Evolutionary conservation across 2,329 filamentous ascomycete species (phyloP).

Genomic region (Dactylellina parvicollis): DNA sequence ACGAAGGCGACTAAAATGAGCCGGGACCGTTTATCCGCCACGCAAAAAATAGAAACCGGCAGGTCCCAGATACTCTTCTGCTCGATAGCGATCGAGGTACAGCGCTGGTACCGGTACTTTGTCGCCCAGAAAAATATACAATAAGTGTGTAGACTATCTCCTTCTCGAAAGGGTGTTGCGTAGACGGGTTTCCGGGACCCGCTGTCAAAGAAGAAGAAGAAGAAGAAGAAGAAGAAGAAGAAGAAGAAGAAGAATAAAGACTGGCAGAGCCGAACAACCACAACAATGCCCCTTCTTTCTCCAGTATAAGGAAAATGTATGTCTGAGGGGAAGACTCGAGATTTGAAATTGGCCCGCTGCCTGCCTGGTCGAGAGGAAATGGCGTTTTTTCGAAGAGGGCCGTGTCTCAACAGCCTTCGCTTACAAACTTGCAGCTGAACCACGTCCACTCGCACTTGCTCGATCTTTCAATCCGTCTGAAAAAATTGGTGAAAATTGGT

Average conservation of each 20-base stretch:
- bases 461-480: background rate
- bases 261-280: background rate
- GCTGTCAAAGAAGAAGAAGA: no score
- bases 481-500: constrained; percentile 2
- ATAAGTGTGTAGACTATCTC: no score
- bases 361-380: constrained; percentile 16
- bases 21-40: constrained; percentile 46
- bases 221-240: background rate
- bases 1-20: constrained; percentile 34
- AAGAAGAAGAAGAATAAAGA: background rate
- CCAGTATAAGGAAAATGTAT: constrained; percentile 2
- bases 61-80: background rate
- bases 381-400: constrained; percentile 21
- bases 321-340: constrained; percentile 11
- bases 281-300: no score
- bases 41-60: constrained; percentile 47
- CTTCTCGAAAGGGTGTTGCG: no score
- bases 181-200: no score
- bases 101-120: background rate
- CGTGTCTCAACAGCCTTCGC: constrained; percentile 18
- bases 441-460: constrained; percentile 2
- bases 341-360: constrained; percentile 20
- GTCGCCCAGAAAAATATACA: background rate
- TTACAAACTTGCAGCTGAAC: constrained; percentile 26
- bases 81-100: no score